A percentile compares a stretch with the other conserved stretches of the same genome.
Evolutionary conservation across 306 rosid genomes (phyloP).

Genomic region (Notholithocarpus densiflorus): DNA sequence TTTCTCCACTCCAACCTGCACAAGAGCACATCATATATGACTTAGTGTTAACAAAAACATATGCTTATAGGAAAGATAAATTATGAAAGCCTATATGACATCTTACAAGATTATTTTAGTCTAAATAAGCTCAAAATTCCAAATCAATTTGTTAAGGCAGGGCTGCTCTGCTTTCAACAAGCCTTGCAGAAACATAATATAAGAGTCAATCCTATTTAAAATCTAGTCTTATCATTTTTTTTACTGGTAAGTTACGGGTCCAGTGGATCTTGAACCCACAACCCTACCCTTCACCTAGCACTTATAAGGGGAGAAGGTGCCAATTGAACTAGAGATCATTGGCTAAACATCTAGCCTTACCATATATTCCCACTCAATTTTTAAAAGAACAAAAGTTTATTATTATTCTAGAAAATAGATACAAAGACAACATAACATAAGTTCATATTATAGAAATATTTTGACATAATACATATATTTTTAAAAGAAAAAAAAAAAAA

Average conservation of each 20-base stretch:
- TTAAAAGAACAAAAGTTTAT: not conserved
- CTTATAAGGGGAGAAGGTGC: too few species aligned
- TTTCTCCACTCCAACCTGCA: conserved; percentile 86
- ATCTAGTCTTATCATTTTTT: not conserved
- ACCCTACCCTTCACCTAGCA: too few species aligned
- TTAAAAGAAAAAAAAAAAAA: too few species aligned
- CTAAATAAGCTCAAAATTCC: not conserved
- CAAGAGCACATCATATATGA: conserved; percentile 22
- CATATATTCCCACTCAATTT: not conserved
- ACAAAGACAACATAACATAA: not conserved
- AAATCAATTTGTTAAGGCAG: not conserved
- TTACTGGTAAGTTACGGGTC: too few species aligned
- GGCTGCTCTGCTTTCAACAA: not conserved
- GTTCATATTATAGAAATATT: not conserved
- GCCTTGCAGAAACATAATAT: conserved; percentile 9
- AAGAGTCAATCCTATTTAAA: not conserved
- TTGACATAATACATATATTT: too few species aligned
- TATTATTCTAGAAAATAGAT: conserved; percentile 12
- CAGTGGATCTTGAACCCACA: too few species aligned
- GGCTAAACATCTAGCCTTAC: too few species aligned
- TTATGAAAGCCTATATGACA: not conserved
- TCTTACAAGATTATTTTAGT: too few species aligned
- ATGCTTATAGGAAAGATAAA: conserved; percentile 13
- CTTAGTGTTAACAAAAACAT: conserved; percentile 13
- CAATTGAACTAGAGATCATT: too few species aligned